Base-by-base conservation (phyloP, 768 basidiomycete genomes). In the Phlebiopsis flavidoalba region DNA sequence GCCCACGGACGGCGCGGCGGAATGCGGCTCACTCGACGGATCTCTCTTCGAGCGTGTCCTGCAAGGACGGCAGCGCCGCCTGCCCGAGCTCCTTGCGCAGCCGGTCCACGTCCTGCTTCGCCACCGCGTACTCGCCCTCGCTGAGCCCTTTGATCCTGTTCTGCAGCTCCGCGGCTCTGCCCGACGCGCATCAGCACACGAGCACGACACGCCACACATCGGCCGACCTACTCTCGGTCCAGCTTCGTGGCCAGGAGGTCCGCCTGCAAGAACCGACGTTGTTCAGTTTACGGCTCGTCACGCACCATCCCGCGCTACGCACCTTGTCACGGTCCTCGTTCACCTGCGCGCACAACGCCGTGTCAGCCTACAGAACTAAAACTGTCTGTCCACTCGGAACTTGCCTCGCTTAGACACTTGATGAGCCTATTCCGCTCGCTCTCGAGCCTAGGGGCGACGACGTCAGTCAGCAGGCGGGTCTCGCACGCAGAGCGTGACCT, bases 301-400 rank as follows among this genome's bases (percentile, higher is more conserved):
- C 33, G 22, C 58, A 35, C 31, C n/a, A 52, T 36, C 58, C 50
- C 66, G 58, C 59, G 53, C 26, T 6, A 53, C 50, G 45, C 59
- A 78, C 82, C 79, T 88, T 89, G 76, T 92, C 90, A 14, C 89
- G 81, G 71, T 93, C 90, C 69, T 89, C 88, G 68, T 92, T 92
- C 19, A 92, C 80, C 87, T 91, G 66, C 45, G 26, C 48, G 5
- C 48, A 24, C n/a, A 8, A 26, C 21, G 58, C 31, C 62, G 36
- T 19, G 52, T 46, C 22, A 46, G 17, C 52, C 62, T 57, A 64
- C 55, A 48, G 37, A 54, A 31, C 58, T 48, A 52, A 12, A 14
- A 63, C 15, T 58, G 21, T 15, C 48, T 47, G 58, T 62, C 40
- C n/a, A 66, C 79, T 40, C 68, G 88, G 40, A 17, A 43, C 40